Conservation (phyloP, 192 early-diverging fungal species). For the Coemansia sp. region DNA sequence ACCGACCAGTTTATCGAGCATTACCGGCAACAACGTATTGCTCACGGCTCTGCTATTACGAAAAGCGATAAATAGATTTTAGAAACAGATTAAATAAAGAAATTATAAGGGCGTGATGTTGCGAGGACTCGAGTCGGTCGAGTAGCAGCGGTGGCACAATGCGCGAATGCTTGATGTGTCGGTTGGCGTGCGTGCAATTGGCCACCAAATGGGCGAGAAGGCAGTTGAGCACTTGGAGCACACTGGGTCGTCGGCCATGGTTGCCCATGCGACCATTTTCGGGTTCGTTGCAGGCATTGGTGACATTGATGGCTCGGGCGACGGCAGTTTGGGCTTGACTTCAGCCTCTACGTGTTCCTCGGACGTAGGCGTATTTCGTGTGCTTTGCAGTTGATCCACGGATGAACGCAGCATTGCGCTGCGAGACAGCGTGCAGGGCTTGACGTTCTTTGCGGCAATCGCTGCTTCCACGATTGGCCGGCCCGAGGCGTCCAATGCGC, state of each 20-base stretch:
- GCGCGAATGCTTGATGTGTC: not conserved
- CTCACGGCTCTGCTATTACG: constrained; percentile 18
- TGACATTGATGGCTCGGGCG: constrained; percentile 4
- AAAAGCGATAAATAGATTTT: too few species aligned
- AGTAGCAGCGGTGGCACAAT: constrained; percentile 48
- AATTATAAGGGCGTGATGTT: not conserved
- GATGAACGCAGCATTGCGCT: constrained; percentile 13
- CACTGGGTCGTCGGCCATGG: constrained; percentile 20
- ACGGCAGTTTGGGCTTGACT: constrained; percentile 3
- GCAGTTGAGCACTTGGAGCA: constrained; percentile 25
- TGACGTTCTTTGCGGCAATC: constrained; percentile 20
- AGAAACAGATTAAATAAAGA: not conserved
- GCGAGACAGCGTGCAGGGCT: constrained; percentile 1
- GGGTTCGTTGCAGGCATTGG: not conserved
- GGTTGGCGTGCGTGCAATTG: constrained; percentile 5
- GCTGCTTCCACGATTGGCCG: constrained; percentile 16
- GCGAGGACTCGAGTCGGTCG: not conserved
- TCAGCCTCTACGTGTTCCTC: not conserved
- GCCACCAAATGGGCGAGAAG: constrained; percentile 54
- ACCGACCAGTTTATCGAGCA: constrained; percentile 62
- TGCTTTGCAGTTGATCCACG: not conserved
- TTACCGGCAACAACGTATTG: constrained; percentile 58
- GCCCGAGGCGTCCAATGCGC: constrained; percentile 17
- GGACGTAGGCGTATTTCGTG: not conserved
- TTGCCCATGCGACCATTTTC: constrained; percentile 24